Conservation (phyloP, 805 yeast genomes). For the Yarrowia deformans region DNA sequence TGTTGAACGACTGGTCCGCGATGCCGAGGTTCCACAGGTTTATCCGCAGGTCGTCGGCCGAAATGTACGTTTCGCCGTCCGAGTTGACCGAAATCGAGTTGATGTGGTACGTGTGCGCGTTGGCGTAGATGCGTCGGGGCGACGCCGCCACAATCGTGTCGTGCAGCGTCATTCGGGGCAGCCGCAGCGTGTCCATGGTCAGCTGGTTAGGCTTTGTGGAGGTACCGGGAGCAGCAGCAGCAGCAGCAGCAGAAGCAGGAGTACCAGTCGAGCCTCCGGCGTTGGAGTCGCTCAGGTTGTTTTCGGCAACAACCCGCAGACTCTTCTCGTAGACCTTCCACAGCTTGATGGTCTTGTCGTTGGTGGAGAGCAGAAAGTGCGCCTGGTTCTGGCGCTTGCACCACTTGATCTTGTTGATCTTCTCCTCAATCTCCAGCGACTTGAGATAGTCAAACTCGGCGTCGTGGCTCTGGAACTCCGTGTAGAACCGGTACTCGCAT, state of each 20-base stretch:
- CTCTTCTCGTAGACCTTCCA: conserved; percentile 96
- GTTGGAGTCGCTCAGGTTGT: conserved; percentile 64
- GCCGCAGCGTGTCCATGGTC: conserved; percentile 58
- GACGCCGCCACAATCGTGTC: conserved; percentile 95
- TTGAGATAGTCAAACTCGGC: conserved; percentile 98
- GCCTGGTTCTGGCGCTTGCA: conserved; percentile 85
- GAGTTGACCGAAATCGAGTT: conserved; percentile 93
- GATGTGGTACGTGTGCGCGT: conserved; percentile 98
- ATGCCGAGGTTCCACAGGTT: conserved; percentile 95
- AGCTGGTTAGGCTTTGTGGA: conserved; percentile 45
- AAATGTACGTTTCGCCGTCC: conserved; percentile 93
- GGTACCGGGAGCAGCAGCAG: conserved; percentile 39
- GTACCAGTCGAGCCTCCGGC: background rate
- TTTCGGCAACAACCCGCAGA: conserved; percentile 89
- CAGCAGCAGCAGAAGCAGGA: conserved; percentile 32
- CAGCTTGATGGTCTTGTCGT: conserved; percentile 96
- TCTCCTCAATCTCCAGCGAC: conserved; percentile 95
- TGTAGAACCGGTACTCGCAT: conserved; percentile 93
- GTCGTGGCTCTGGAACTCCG: conserved; percentile 98
- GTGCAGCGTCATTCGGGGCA: conserved; percentile 91
- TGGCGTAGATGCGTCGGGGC: conserved; percentile 88
- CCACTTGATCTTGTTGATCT: conserved; percentile 98
- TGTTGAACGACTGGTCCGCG: conserved; percentile 94
- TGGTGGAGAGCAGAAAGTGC: conserved; percentile 88
- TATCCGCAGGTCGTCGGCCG: conserved; percentile 92